phyloP scores from a whole-genome alignment of 164 flowering plant species.

The Macadamia integrifolia region DNA sequence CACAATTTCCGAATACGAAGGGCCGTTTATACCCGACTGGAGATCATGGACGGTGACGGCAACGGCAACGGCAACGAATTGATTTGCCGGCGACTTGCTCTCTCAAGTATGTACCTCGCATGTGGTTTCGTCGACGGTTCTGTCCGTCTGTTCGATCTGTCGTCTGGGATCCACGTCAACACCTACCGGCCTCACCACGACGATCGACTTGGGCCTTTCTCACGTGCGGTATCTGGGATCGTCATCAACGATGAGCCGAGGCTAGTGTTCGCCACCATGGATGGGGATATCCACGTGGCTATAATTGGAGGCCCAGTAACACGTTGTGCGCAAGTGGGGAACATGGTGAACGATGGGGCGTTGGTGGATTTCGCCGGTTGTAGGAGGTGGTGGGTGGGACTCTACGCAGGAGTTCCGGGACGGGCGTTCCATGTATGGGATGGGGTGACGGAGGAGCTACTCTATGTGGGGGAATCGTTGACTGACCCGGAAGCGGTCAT shows the following conservation, averaged over 20 bases:
- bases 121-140: slow-evolving; percentile 75
- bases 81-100: slow-evolving; percentile 60
- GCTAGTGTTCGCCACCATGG: slow-evolving; percentile 64
- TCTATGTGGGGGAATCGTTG: slow-evolving; percentile 60
- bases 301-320: slow-evolving; percentile 8
- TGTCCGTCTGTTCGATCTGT: slow-evolving; percentile 62
- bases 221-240: slow-evolving; percentile 71
- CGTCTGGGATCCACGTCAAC: slow-evolving; percentile 31
- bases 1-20: slow-evolving; percentile 42
- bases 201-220: slow-evolving; percentile 53
- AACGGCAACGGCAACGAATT: slow-evolving; percentile 22
- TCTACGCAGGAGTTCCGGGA: slow-evolving; percentile 74
- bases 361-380: slow-evolving; percentile 67
- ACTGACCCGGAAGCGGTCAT: slow-evolving; percentile 70
- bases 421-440: slow-evolving; percentile 76
- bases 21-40: slow-evolving; percentile 33
- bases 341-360: slow-evolving; percentile 53
- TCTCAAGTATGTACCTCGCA: slow-evolving; percentile 64
- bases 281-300: slow-evolving; percentile 66
- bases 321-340: slow-evolving; percentile 49
- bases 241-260: slow-evolving; percentile 25
- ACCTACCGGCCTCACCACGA: slow-evolving; percentile 49
- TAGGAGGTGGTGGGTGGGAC: slow-evolving; percentile 75
- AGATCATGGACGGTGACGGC: slow-evolving; percentile 20
- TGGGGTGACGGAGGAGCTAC: slow-evolving; percentile 39